phyloP scores from a whole-genome alignment of 1,139 yeast species.

The Sugiyamaella castrensis region DNA sequence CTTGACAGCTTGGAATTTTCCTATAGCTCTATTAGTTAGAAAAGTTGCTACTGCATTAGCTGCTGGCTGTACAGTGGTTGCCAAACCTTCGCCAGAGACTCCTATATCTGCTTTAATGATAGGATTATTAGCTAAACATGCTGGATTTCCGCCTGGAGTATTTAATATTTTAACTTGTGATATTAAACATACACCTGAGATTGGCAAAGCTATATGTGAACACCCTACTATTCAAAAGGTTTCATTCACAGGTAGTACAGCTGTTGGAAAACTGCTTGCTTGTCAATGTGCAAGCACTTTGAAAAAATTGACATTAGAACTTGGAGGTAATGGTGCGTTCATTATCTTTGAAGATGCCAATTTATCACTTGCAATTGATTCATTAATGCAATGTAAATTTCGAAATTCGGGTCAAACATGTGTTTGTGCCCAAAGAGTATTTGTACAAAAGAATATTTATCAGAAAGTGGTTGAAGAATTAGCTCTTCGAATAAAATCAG shows the following conservation, averaged over 20 bases:
- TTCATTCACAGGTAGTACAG: constrained; percentile 89
- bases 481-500: constrained; percentile 53
- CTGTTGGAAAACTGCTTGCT: constrained; percentile 76
- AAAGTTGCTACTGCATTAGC: constrained; percentile 88
- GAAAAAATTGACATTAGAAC: constrained; percentile 78
- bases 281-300: constrained; percentile 67
- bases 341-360: constrained; percentile 82
- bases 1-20: constrained; percentile 94
- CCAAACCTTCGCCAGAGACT: constrained; percentile 87
- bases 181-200: constrained; percentile 46
- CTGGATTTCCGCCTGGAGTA: constrained; percentile 81
- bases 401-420: constrained; percentile 77
- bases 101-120: constrained; percentile 82
- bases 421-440: constrained; percentile 72
- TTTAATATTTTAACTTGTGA: constrained; percentile 61
- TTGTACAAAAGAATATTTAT: constrained; percentile 57
- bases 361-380: constrained; percentile 67
- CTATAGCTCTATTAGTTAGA: constrained; percentile 87
- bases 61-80: constrained; percentile 84
- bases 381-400: constrained; percentile 62
- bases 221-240: constrained; percentile 66
- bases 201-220: constrained; percentile 69
- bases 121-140: constrained; percentile 64
- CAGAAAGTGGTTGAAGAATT: constrained; percentile 53
- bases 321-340: constrained; percentile 92